Evolutionary conservation across 495 filamentous ascomycete species (phyloP), one percentile per base, ranked within the genome.

Genomic region (Staphylotrichum tortipilum): DNA sequence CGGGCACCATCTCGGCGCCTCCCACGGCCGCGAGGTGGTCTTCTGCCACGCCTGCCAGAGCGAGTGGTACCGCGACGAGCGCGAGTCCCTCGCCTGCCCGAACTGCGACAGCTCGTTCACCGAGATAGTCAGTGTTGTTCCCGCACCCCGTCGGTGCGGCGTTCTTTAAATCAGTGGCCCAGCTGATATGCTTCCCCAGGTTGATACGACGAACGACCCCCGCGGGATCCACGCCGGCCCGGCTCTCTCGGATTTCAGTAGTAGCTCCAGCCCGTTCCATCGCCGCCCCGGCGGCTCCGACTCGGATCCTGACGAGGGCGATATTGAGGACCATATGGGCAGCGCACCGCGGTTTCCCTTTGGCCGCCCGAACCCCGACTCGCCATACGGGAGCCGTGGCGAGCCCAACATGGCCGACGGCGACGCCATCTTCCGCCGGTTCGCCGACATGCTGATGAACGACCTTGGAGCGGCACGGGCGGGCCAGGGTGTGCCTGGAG

Each of bases 41-140:
- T 86, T 75, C 59, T 98, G 92, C 64, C 88, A 96, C 65, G 57
- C 67, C 29, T 97, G 92, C 71, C 57, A 75, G 31, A 72, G 83
- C 38, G 84, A 95, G 57, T 96, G 87, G 88, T 83, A 79, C 51
- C 71, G 77, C 45, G 78, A 86, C 57, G 75, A 84, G 47, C 70
- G 75, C 53, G 78, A 75, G 24, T 53, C 51, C 29, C 65, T 94
- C 43, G 64, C 63, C 11, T 98, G 92, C 54, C 89, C 90, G n/a
- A 59, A 67, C 7, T 98, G 92, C 60, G 50, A 73, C 11, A 78
- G 79, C n/a, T 86, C 94, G 6, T 81, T 86, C 61, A 85, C 79
- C 7, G 88, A 98, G 68, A 91, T 95, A 50, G 90, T 88, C n/a
- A n/a, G 63, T 51, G 81, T 74, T 36, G 35, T 28, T 15, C 14